Base-by-base conservation (phyloP, 768 basidiomycete genomes). In the Ephemerocybe angulata region DNA sequence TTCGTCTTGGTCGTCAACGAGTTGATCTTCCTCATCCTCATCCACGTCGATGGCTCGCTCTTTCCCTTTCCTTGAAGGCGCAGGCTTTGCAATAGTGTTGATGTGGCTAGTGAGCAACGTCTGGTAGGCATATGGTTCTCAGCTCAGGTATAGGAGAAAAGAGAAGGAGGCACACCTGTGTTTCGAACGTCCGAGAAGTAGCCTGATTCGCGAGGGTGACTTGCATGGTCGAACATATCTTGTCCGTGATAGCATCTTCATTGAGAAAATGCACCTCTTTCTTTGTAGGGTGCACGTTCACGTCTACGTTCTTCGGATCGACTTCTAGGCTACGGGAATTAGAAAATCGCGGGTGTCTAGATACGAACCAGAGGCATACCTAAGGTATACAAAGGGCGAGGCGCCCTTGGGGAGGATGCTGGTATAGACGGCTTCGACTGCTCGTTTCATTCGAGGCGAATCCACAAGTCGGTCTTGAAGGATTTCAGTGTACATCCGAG, bases 251-350 rank as follows among this genome's bases (percentile, higher is more conserved):
- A 13, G 72, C 76, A 50, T 98, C 96, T 67, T 98, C 93, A 58
- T 97, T 84, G 47, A 98, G 69, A 63, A 98, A 98, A 60, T 93
- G 91, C 1, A 98, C 93, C 67, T 98, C 95, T 42, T 90, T 88
- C 67, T 99, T 99, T 2, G 97, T 98, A 0, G 96, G 97, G 66
- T 98, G 95, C 7, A 98, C 93, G 62, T 99, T 99, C 52, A 98
- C 95, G 62, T 99, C 97, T 17, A 99, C 88, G 24, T 88, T 85
- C 28, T 84, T 80, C 0, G 94, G 93, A 57, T 93, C 87, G 61
- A 98, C 86, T 38, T 85, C 76, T 40, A 98, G 69, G 61, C 94
- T 95, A 35, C 33, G 8, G 33, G 33, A 17, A 17, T 35, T 25
- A 38, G 29, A 53, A 13, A 48, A 13, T 57, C 27, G 3, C n/a